phyloP scores from a whole-genome alignment of 2,329 filamentous ascomycete species.

The Venturiaceae sp. region DNA sequence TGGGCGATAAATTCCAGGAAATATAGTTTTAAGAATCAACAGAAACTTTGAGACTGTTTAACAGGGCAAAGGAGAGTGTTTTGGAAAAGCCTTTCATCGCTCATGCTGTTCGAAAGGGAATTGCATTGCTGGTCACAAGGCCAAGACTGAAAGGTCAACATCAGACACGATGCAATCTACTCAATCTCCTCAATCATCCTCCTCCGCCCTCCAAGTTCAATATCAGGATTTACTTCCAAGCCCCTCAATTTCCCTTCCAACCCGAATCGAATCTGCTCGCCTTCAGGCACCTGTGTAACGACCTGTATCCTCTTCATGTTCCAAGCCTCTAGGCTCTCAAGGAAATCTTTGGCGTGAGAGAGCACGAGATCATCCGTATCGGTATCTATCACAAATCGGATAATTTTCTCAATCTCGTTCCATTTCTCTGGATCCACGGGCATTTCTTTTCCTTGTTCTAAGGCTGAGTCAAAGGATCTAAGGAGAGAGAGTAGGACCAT shows the following conservation, averaged over 20 bases:
- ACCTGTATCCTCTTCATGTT: constrained; percentile 32
- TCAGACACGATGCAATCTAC: too few relatives aligned
- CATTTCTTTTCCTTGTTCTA: constrained; percentile 29
- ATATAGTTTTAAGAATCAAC: too few relatives aligned
- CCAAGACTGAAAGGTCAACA: too few relatives aligned
- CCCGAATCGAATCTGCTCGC: constrained; percentile 29
- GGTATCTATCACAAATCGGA: constrained; percentile 54
- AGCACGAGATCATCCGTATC: constrained; percentile 61
- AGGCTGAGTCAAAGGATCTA: constrained; percentile 45
- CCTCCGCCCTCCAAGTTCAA: constrained; percentile 13
- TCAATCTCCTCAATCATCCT: constrained; percentile 54
- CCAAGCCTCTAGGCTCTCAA: constrained; percentile 57
- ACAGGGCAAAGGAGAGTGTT: too few relatives aligned
- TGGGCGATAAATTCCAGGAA: too few relatives aligned
- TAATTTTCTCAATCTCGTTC: constrained; percentile 50
- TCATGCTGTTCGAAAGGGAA: too few relatives aligned
- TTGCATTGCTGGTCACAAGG: too few relatives aligned
- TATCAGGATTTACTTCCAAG: constrained; percentile 28
- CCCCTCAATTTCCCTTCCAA: constrained; percentile 29
- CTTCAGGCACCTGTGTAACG: constrained; percentile 8
- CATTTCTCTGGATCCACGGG: constrained; percentile 43
- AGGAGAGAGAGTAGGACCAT: constrained; percentile 54
- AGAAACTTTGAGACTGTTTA: too few relatives aligned
- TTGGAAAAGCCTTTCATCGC: too few relatives aligned
- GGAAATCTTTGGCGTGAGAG: constrained; percentile 56